These are phyloP conservation scores for Psilocybe cyanescens DNA, from an alignment of 768 basidiomycete genomes.

Conservation along the genomic window DNA sequence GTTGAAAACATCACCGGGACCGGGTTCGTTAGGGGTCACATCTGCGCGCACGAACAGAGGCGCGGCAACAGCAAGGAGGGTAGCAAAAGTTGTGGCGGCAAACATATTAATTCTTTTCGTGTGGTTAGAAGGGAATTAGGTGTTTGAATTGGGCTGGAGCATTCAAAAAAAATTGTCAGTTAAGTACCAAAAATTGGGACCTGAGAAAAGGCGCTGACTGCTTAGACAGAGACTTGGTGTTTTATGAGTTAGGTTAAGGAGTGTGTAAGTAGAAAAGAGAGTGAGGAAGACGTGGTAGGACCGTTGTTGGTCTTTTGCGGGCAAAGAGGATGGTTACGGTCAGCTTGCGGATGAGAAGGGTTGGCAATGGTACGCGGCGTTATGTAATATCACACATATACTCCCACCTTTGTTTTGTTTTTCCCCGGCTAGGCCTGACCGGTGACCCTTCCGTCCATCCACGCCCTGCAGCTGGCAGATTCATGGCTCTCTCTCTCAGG, in stretches of 20 bases:
- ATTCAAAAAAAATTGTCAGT: background rate
- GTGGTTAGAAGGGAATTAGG: background rate
- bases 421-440: background rate
- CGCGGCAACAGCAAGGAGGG: conserved; percentile 40
- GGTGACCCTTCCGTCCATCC: too few species aligned
- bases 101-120: conserved; percentile 35
- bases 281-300: conserved; percentile 7
- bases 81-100: conserved; percentile 36
- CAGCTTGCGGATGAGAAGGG: background rate
- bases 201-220: background rate
- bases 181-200: background rate
- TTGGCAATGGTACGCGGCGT: background rate
- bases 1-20: conserved; percentile 60
- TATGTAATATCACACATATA: background rate
- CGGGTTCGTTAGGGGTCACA: conserved; percentile 61
- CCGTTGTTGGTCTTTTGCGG: conserved; percentile 11
- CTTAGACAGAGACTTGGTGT: background rate
- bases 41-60: conserved; percentile 54
- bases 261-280: conserved; percentile 17
- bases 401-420: background rate
- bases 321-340: background rate
- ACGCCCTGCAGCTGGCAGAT: too few species aligned
- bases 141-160: background rate
- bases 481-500: too few species aligned
- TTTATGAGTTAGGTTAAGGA: conserved; percentile 9